Base-by-base conservation (phyloP, 1,284 basidiomycete genomes). In the Bjerkandera adusta region DNA sequence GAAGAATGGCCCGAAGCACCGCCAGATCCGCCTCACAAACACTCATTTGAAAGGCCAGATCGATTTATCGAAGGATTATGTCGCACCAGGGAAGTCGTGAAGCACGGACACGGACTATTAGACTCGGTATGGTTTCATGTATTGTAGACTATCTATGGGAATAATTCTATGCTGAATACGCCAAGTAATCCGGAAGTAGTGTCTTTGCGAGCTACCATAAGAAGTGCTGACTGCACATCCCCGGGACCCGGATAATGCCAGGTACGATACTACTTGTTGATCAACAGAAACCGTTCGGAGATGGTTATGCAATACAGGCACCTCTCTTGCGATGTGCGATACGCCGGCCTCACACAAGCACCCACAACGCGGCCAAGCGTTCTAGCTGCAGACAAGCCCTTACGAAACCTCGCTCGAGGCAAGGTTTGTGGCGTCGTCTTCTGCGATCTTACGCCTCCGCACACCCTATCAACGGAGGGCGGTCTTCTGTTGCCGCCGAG, bases 21-120 rank as follows among this genome's bases (percentile, higher is more conserved):
- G 90, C 38, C 83, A 83, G 59, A 80, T 83, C 53, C 83, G 89
- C 57, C 80, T 95, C 53, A 94, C 91, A 40, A 96, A 95, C 59
- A 85, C 86, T 1, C 93, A 94, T 72, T 65, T 94, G 60, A 86
- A 83, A 60, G 84, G 79, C 30, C 82, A 85, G 55, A 86, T 95
- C 68, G 92, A 95, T 67, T 66, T 95, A 41, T 85, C 85, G 43
- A 79, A 79, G 54, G 89, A 85, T 59, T 83, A 79, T 58, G 72
- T 77, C 46, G 69, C 72, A 26, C 72, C 75, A 36, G 66, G 69
- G 40, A 78, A 81, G 61, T 45, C 49, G 4, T 76, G 57, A 51
- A 34, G 30, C 4, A 25, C 25, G 25, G 22, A 11, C 6, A 24
- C 11, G 20, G 24, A 20, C 8, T 30, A 8, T 8, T n/a, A n/a